These are phyloP conservation scores for Vararia minispora DNA, from an alignment of 768 basidiomycete species.

Conservation along the genomic window DNA sequence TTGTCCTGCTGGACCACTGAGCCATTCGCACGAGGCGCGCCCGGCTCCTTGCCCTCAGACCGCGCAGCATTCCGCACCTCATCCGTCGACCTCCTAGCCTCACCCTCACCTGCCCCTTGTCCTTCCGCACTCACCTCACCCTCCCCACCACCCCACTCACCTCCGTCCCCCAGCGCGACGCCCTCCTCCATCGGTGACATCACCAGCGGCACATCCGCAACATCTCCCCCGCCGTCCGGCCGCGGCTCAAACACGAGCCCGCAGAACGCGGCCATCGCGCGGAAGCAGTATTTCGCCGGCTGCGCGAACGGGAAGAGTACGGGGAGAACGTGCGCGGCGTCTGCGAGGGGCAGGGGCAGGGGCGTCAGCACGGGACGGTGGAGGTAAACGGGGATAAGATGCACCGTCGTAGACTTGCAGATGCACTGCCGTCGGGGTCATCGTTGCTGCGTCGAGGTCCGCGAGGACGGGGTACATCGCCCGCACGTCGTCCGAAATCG, in stretches of 20 bases:
- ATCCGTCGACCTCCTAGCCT: too few species aligned
- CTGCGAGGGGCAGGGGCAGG: conserved; percentile 23
- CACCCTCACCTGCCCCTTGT: too few species aligned
- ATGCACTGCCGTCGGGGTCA: conserved; percentile 71
- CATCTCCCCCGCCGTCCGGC: conserved; percentile 5
- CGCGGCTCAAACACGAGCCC: conserved; percentile 47
- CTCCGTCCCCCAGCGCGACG: too few species aligned
- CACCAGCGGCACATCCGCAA: conserved; percentile 8
- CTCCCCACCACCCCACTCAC: too few species aligned
- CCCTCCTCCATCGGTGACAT: too few species aligned
- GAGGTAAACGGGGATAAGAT: conserved; percentile 5
- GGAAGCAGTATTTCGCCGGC: conserved; percentile 71
- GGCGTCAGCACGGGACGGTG: conserved; percentile 13
- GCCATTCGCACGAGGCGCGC: too few species aligned
- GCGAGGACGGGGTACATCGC: conserved; percentile 45
- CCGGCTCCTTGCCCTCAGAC: too few species aligned
- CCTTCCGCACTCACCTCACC: too few species aligned
- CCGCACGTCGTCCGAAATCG: conserved; percentile 32
- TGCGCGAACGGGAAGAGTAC: conserved; percentile 67
- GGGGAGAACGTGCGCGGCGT: conserved; percentile 63
- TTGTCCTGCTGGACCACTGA: too few species aligned
- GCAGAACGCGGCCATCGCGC: conserved; percentile 62
- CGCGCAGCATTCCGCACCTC: too few species aligned
- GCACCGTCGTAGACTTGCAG: conserved; percentile 86
- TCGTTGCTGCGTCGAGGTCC: conserved; percentile 41